Percentiles rank a stretch among this genome's conserved stretches.
These are phyloP conservation scores for Candida ascalaphidarum DNA, from an alignment of 805 yeast species.

Conservation along the genomic window DNA sequence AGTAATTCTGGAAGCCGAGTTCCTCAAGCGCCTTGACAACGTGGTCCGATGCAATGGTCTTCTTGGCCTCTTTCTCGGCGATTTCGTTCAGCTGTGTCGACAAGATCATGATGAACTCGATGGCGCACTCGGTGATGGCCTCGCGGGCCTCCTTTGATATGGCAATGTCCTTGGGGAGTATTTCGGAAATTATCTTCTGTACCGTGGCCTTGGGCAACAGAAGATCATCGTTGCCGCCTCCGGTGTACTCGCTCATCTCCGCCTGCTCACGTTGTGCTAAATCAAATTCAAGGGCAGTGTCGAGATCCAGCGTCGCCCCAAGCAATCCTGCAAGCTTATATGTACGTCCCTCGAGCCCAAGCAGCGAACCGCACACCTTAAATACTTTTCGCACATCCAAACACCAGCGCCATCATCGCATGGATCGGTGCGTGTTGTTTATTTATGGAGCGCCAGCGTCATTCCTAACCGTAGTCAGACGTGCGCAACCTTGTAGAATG, in stretches of 20 bases:
- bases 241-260: constrained; percentile 32
- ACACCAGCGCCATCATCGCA: too few relatives aligned
- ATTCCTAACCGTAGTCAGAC: too few relatives aligned
- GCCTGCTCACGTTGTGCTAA: too few relatives aligned
- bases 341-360: too few relatives aligned
- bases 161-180: constrained; percentile 78
- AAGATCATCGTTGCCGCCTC: constrained; percentile 28
- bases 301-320: too few relatives aligned
- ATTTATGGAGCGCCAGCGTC: too few relatives aligned
- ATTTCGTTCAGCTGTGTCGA: constrained; percentile 92
- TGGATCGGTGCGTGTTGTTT: too few relatives aligned
- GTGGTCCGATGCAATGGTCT: constrained; percentile 95
- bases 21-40: constrained; percentile 84
- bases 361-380: too few relatives aligned
- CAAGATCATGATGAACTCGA: constrained; percentile 89
- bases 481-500: too few relatives aligned
- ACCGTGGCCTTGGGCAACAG: constrained; percentile 72
- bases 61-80: constrained; percentile 92
- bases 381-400: too few relatives aligned
- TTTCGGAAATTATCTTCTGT: constrained; percentile 87
- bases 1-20: constrained; percentile 78
- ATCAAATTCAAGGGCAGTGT: too few relatives aligned
- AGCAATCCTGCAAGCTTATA: too few relatives aligned
- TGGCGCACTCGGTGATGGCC: constrained; percentile 91
- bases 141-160: constrained; percentile 92